A percentile compares a stretch with the other conserved stretches of the same genome.
These are phyloP conservation scores for Xylaria intraflava DNA, from an alignment of 495 filamentous ascomycete genomes.

Conservation along the genomic window DNA sequence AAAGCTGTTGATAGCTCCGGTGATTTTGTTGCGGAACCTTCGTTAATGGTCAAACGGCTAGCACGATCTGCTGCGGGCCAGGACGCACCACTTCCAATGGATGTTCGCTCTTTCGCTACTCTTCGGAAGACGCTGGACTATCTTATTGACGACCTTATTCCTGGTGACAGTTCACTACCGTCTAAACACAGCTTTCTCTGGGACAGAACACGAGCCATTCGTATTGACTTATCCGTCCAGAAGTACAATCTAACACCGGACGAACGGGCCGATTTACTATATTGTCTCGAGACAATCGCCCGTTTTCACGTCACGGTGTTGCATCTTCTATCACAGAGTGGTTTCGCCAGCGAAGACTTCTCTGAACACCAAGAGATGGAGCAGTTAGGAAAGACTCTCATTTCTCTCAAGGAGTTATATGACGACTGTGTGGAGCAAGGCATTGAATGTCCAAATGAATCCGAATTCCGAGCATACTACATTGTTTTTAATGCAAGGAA, in stretches of 20 bases:
- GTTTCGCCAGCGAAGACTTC: conserved; percentile 61
- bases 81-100: conserved; percentile 84
- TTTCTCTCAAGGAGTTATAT: conserved; percentile 84
- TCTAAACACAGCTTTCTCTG: conserved; percentile 81
- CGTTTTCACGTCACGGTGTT: conserved; percentile 86
- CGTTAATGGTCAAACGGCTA: conserved; percentile 71
- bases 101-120: conserved; percentile 73
- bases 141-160: conserved; percentile 68
- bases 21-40: conserved; percentile 30
- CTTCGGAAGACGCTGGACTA: conserved; percentile 76
- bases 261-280: conserved; percentile 61
- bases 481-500: conserved; percentile 77
- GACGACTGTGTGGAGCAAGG: conserved; percentile 57
- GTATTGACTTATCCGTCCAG: conserved; percentile 86
- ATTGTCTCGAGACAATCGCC: conserved; percentile 82
- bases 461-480: conserved; percentile 85
- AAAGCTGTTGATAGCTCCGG: conserved; percentile 34
- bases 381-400: conserved; percentile 79
- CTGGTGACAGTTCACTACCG: conserved; percentile 55
- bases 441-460: conserved; percentile 59
- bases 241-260: conserved; percentile 58
- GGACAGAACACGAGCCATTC: conserved; percentile 86
- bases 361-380: conserved; percentile 85
- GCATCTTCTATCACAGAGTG: conserved; percentile 69
- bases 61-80: conserved; percentile 86